phyloP scores from a whole-genome alignment of 2,329 filamentous ascomycete genomes.

The Neopestalotiopsis clavispora region DNA sequence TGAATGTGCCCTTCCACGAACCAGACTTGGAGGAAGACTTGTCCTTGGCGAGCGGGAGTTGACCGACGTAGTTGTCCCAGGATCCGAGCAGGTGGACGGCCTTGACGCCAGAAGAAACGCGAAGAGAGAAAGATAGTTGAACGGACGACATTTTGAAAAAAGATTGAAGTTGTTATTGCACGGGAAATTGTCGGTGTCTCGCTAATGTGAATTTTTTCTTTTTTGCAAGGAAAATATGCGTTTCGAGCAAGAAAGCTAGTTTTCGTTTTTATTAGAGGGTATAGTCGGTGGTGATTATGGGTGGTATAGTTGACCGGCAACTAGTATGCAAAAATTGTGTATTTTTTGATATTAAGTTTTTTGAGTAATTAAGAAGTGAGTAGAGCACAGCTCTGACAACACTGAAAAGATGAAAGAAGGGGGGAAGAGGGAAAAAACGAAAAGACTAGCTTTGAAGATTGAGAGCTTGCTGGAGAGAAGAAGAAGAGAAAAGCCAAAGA shows the following conservation, averaged over 20 bases:
- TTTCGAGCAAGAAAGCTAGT: constrained; percentile 62
- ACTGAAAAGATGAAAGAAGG: constrained; percentile 38
- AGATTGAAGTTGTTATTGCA: constrained; percentile 42
- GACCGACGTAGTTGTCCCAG: constrained; percentile 96
- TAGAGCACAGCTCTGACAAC: constrained; percentile 62
- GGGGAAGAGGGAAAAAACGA: constrained; percentile 56
- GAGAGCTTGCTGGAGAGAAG: constrained; percentile 70
- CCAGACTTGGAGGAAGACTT: constrained; percentile 81
- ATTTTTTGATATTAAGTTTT: constrained; percentile 40
- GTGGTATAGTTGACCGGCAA: constrained; percentile 55
- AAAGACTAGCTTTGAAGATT: constrained; percentile 58
- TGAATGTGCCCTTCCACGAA: constrained; percentile 95
- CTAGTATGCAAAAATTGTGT: constrained; percentile 32
- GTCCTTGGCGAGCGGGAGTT: constrained; percentile 93
- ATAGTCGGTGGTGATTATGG: constrained; percentile 41
- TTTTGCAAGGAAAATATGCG: constrained; percentile 21
- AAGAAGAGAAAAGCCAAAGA: constrained; percentile 45
- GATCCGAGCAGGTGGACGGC: constrained; percentile 96
- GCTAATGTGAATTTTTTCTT: not conserved
- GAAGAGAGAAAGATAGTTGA: constrained; percentile 94
- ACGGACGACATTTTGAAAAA: constrained; percentile 78
- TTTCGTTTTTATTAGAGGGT: constrained; percentile 50
- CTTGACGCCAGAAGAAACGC: constrained; percentile 95
- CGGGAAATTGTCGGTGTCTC: constrained; percentile 42
- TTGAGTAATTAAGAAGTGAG: constrained; percentile 36